Conservation (phyloP, 2,329 filamentous ascomycete species). For the Helicocarpus griseus region DNA sequence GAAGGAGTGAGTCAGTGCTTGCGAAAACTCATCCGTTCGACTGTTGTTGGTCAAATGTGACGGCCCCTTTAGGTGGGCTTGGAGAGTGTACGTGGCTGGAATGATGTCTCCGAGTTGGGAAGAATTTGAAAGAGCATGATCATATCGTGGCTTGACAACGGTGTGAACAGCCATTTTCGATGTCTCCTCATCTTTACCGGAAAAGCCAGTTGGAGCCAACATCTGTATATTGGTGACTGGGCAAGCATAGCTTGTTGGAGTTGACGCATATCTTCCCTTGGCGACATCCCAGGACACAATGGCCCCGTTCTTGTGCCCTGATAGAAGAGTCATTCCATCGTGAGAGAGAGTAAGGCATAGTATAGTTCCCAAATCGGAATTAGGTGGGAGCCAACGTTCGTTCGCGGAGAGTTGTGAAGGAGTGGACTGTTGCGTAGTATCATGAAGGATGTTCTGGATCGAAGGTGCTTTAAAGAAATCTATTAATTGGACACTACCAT, state of each 20-base stretch:
- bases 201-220: conserved; percentile 49
- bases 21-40: conserved; percentile 21
- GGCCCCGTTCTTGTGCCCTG: conserved; percentile 72
- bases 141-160: conserved; percentile 64
- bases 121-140: conserved; percentile 29
- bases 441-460: conserved; percentile 28
- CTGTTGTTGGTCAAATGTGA: conserved; percentile 8
- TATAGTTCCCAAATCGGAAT: conserved; percentile 55
- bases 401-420: conserved; percentile 31
- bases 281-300: conserved; percentile 72
- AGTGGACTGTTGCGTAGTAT: conserved; percentile 28
- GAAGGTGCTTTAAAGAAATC: conserved; percentile 56
- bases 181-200: conserved; percentile 18
- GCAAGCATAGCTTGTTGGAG: conserved; percentile 63
- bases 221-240: conserved; percentile 76
- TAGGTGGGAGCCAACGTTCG: conserved; percentile 42
- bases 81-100: conserved; percentile 34
- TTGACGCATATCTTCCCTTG: conserved; percentile 56
- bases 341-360: conserved; percentile 66
- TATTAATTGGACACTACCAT: conserved; percentile 69
- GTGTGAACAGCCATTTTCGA: conserved; percentile 45
- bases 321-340: conserved; percentile 69
- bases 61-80: conserved; percentile 26
- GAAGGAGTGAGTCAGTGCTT: conserved; percentile 29
- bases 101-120: conserved; percentile 26